Conservation (phyloP, 768 basidiomycete species). For the Thelephora ganbajun region DNA sequence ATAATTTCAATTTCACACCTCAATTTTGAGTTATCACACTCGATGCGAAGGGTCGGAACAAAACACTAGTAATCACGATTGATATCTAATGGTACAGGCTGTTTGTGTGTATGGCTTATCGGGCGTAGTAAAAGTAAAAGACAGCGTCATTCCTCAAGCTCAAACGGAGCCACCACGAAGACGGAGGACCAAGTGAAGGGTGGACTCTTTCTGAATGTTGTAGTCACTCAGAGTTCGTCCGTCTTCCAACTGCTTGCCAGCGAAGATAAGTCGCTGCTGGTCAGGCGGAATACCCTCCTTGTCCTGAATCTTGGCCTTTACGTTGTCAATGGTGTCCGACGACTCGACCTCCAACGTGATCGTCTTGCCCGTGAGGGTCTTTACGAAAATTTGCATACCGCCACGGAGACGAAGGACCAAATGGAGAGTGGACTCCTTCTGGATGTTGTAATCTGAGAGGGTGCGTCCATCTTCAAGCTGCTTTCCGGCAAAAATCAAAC, state of each 20-base stretch:
- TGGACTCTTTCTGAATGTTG: constrained; percentile 74
- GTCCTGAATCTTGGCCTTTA: constrained; percentile 72
- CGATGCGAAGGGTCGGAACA: too few species aligned
- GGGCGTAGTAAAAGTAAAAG: background rate
- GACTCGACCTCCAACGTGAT: constrained; percentile 92
- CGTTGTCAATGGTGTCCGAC: constrained; percentile 87
- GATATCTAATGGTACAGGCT: too few species aligned
- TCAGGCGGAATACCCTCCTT: constrained; percentile 78
- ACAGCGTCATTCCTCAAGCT: background rate
- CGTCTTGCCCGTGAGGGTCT: constrained; percentile 82
- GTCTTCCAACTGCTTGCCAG: constrained; percentile 90
- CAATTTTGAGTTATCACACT: too few species aligned
- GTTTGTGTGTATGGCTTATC: too few species aligned
- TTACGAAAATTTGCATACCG: constrained; percentile 87
- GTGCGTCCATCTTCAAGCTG: constrained; percentile 88
- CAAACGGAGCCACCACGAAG: background rate
- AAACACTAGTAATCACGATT: too few species aligned
- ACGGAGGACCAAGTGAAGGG: constrained; percentile 36
- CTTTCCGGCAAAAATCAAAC: constrained; percentile 86
- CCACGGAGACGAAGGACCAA: constrained; percentile 79
- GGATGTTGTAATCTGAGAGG: constrained; percentile 82
- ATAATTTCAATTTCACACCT: too few species aligned
- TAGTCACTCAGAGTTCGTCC: constrained; percentile 77
- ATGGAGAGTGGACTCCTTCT: constrained; percentile 78
- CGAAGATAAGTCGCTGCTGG: constrained; percentile 85